Base-by-base conservation (phyloP, 305 asterid genomes). In the Fraxinus velutina region DNA sequence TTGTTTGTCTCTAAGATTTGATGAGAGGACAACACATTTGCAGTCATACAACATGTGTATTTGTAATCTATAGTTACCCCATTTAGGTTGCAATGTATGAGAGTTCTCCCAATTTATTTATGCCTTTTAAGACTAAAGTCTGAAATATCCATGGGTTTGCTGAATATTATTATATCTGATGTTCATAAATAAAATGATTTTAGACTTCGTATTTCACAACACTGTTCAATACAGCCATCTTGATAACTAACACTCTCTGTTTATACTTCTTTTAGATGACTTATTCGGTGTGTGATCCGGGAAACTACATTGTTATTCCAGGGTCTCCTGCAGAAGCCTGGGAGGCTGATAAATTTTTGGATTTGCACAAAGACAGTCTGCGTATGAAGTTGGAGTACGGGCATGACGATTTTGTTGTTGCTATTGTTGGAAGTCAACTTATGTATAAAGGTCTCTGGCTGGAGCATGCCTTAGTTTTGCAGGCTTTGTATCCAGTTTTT, bases 241-340 rank as follows among this genome's bases (percentile, higher is more conserved):
- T 71, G 39, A 55, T 29, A 39, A 34, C 21, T 29, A 29, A 34
- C 29, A 15, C 75, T 76, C 82, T 70, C 34, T 29, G 2, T 79
- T 39, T 66, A 21, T 84, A 32, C 81, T 19, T 79, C 37, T 72
- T 86, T 87, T 91, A 96, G 99, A 86, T 96, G 83, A 89, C 89
- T 19, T 90, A 96, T 86, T 94, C 97, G 10, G 72, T 80, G 32
- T 88, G 88, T 76, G 99, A 96, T 83, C 88, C 98, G 83, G 98
- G 97, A 79, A 96, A 96, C 87, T 96, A 89, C 88, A 88, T 90
- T 72, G 98, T 96, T 80, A 90, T 94, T 83, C 98, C 96, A 34
- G 97, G 97, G 52, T 91, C 96, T 84, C 96, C 98, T 15, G 87
- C 79, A 72, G 97, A 91, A 89, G 93, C 88, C 29, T 91, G 97